Base-by-base conservation (phyloP, 345 rosid genomes). In the Eucalyptus decipiens region DNA sequence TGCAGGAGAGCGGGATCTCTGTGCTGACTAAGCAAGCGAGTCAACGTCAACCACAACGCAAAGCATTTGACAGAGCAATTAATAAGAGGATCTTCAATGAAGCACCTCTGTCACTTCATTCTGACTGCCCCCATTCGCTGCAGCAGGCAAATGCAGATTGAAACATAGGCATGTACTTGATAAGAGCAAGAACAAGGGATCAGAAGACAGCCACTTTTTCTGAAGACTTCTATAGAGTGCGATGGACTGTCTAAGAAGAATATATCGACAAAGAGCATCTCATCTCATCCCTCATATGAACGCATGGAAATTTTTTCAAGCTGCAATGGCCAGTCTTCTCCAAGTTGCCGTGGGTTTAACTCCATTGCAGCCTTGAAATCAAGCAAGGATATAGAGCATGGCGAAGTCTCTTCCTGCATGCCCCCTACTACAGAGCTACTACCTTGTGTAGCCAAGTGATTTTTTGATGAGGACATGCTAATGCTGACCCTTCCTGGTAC, bases 371-470 rank as follows among this genome's bases (percentile, higher is more conserved):
- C 91, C 65, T 90, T 91, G 86, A 93, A 91, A 90, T 93, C 94
- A 67, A 90, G 89, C 83, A 91, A 52, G 1, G 94, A 92, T 80
- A 91, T 89, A 26, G 88, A 86, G 37, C 85, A 65, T 8, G 85
- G 89, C 26, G 87, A 86, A 43, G 50, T 88, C 87, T 87, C 90
- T 85, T 89, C 90, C 76, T 91, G 93, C 86, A 47, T 87, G 45
- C 89, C 88, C 88, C 88, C 90, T 30, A 62, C 43, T 28, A 32
- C 69, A 28, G 83, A 34, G 83, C 92, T 89, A 91, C 91, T 91
- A 89, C 88, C 90, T 87, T 90, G 96, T 91, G 87, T 88, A 92
- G 93, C 95, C 90, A 94, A 89, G 92, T 94, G 95, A 94, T 93
- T 94, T 86, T 93, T 90, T n/a, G 12, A 65, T 19, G 95, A 93